phyloP scores from a whole-genome alignment of 805 yeast genomes.

The Candida michaelii region DNA sequence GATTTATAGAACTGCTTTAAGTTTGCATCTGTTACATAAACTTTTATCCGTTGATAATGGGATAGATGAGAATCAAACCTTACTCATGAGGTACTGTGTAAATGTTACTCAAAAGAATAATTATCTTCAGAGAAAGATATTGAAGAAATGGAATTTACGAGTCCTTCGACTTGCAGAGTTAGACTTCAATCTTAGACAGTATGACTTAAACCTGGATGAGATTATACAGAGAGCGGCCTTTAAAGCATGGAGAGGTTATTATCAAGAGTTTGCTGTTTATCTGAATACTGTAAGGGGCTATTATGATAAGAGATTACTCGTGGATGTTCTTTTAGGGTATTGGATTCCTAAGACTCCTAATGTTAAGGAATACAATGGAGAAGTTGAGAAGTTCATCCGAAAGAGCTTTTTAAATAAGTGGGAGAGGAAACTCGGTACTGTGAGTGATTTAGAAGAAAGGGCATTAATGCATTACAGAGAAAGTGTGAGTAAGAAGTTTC shows the following conservation, averaged over 20 bases:
- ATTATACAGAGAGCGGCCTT: conserved; percentile 7
- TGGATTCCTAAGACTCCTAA: conserved; percentile 6
- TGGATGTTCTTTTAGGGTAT: conserved; percentile 5
- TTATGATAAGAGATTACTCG: conserved; percentile 9
- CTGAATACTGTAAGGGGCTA: conserved; percentile 10
- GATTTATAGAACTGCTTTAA: conserved; percentile 22
- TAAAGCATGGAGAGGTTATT: conserved; percentile 14
- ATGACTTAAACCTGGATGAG: background rate
- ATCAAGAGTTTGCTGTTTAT: conserved; percentile 2
- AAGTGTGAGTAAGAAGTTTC: background rate
- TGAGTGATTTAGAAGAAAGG: background rate
- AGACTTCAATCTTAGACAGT: conserved; percentile 8
- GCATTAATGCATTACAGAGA: background rate
- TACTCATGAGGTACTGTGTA: conserved; percentile 32
- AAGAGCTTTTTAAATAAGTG: background rate
- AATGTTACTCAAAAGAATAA: conserved; percentile 14
- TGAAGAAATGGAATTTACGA: conserved; percentile 25
- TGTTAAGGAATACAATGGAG: no score
- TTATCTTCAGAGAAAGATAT: conserved; percentile 1
- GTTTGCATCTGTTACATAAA: conserved; percentile 24
- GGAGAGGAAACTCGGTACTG: background rate
- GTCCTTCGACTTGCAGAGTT: conserved; percentile 15
- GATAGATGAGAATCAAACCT: conserved; percentile 14
- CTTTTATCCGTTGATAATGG: conserved; percentile 15
- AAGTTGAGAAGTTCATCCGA: background rate